phyloP scores from a whole-genome alignment of 2,329 filamentous ascomycete genomes.

The Penicillium sp. region DNA sequence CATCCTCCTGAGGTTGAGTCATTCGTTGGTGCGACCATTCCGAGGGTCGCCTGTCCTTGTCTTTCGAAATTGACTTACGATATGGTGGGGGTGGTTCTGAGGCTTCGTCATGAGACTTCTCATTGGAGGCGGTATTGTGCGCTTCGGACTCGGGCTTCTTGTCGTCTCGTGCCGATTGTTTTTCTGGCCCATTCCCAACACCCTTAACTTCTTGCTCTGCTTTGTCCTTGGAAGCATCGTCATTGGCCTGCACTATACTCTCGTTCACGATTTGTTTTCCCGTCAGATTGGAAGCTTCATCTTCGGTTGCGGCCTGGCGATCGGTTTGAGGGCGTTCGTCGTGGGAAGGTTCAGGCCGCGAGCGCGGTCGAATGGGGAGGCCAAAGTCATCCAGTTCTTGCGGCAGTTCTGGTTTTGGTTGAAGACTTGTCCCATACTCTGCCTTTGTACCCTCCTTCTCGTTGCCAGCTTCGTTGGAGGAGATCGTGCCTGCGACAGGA shows the following conservation, averaged over 20 bases:
- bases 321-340: constrained; percentile 20
- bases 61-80: constrained; percentile 23
- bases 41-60: constrained; percentile 53
- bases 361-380: constrained; percentile 36
- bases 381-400: constrained; percentile 42
- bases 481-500: constrained; percentile 8
- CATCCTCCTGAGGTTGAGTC: constrained; percentile 53
- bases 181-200: not conserved
- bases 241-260: not conserved
- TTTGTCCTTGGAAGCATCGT: not conserved
- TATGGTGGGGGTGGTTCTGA: constrained; percentile 10
- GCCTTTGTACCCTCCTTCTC: constrained; percentile 21
- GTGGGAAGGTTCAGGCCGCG: constrained; percentile 17
- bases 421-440: constrained; percentile 1
- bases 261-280: not conserved
- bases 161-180: constrained; percentile 5
- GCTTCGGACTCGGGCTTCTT: constrained; percentile 8
- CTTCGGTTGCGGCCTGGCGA: constrained; percentile 24
- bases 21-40: constrained; percentile 91
- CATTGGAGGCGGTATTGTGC: not conserved
- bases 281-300: constrained; percentile 1
- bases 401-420: constrained; percentile 2
- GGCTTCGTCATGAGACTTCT: constrained; percentile 12
- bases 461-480: constrained; percentile 10
- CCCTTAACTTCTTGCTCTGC: not conserved